Base-by-base conservation (phyloP, 2,329 filamentous ascomycete species). In the Chaetomiaceae sp. region DNA sequence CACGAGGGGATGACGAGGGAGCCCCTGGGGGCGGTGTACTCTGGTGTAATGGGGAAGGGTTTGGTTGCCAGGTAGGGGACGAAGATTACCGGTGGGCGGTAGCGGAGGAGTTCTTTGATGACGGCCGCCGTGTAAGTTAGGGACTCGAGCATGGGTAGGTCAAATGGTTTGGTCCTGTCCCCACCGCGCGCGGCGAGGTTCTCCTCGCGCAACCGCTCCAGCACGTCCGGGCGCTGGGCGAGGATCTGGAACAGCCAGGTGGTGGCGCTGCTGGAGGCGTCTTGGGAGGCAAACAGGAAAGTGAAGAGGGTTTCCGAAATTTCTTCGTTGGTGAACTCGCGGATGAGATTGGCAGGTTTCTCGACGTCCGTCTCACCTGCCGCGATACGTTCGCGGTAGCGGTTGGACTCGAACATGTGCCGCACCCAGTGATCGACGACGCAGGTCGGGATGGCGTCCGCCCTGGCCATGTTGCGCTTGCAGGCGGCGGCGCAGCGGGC, bases 401-500 rank as follows among this genome's bases (percentile, higher is more conserved):
- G 81, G 68, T 89, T 84, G 4, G 89, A 95, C 54, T 94, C 84
- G 62, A 95, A 79, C 83, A 96, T 96, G 61, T 84, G 79, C 75
- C 88, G 84, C 64, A 97, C 77, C 94, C 94, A 99, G 56, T 84
- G 88, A 69, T 99, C 94, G 83, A 97, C 89, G 71, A 96, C 96
- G 71, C 92, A 97, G 59, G 85, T 87, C 51, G 91, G 75, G 54
- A 91, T 83, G 59, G 89, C 91, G 65, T 91, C 92, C 51, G 89
- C n/a, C n/a, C n/a, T 85, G 64, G 85, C 84, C 88, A 97, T 95
- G 64, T 89, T 86, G 58, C 90, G 85, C 78, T 94, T 96, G 73
- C 88, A 88, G 79, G 96, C 96, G 59, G 90, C 89, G 44, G 92
- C 88, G 67, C 92, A 96, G 73, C 89, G 91, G 68, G 87, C 75